Evolutionary conservation across 257 asterid genomes (phyloP), one percentile per base, ranked within the genome.

Genomic region (Plantago major): DNA sequence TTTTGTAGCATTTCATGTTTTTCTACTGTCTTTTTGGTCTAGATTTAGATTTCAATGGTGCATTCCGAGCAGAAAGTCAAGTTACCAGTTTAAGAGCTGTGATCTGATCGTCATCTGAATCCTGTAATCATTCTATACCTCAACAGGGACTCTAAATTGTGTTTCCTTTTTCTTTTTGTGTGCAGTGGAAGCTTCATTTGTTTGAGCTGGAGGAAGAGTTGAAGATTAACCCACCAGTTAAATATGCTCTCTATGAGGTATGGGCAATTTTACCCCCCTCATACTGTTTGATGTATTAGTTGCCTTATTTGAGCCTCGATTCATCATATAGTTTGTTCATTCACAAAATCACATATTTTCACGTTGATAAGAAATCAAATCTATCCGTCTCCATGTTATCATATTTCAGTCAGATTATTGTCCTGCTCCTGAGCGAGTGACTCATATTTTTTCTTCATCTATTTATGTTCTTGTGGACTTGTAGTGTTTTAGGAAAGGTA

Each of bases 101-200:
- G 40, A 33, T 33, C 40, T 33, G 40, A 42, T 55, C 13, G 44
- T 15, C 14, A 8, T 8, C n/a, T 42, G 9, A 72, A 42, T 18
- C 14, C 16, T 64, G 49, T 50, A 45, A 58, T 9, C 38, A 11
- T 46, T 11, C 14, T 63, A n/a, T 42, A 30, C 26, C n/a, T 56
- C 49, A 11, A 15, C 37, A 38, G 40, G 46, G 18, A 51, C 53
- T 55, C 43, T 38, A 46, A 18, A 46, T 28, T 56, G 54, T 57
- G 55, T 57, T 62, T 22, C 53, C 18, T 19, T 33, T 55, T 26
- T 48, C 62, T 45, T 58, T 40, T 71, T 28, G 15, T n/a, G n/a
- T n/a, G 58, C 81, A 87, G 96, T 87, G 96, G 96, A 87, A 87
- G 64, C 87, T 81, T 72, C 95, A 87, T 74, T 70, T 88, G 57